Evolutionary conservation across 352 stramenopile species (phyloP), one percentile per base, ranked within the genome.

Genomic region (Pythium diclinum): DNA sequence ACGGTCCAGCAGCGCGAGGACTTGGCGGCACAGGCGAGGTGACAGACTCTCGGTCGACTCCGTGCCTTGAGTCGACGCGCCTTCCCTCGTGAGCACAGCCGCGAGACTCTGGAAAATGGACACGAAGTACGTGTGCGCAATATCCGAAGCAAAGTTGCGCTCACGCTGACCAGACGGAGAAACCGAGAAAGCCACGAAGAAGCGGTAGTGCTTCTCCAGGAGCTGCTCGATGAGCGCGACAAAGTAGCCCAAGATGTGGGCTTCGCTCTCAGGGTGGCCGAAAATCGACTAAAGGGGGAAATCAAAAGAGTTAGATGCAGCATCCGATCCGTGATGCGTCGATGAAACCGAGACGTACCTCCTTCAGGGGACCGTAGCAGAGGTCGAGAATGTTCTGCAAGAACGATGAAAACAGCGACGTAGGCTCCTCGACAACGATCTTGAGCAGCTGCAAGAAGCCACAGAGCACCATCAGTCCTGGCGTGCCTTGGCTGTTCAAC

Each of bases 151-250:
- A 55, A 88, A 94, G 8, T 55, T 58, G 21, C 83, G 81, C 59
- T 88, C 77, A 30, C 82, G 81, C n/a, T 68, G 65, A 7, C 78
- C 78, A 49, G 81, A 77, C 3, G 75, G 23, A 30, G 71, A 78
- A 44, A 88, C 85, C 3, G 72, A 62, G n/a, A 71, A 67, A 3
- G 75, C 69, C 25, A 94, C 84, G 61, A 94, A 94, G 59, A 89
- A 92, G 25, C 85, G 79, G 65, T 87, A 94, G 40, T 91, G 85
- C 58, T 92, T 91, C 63, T 91, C 81, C 10, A 94, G 61, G 23
- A 94, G 65, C 58, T 91, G 81, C 65, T 92, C 83, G 3, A 92
- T 65, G 14, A 94, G 67, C 13, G 78, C 73, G 33, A 94, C 75
- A 47, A 87, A 94, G 66, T 88, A 91, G 34, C 77, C 69, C 8